phyloP scores from a whole-genome alignment of 2,329 filamentous ascomycete species.

The Didymella arachidicola region DNA sequence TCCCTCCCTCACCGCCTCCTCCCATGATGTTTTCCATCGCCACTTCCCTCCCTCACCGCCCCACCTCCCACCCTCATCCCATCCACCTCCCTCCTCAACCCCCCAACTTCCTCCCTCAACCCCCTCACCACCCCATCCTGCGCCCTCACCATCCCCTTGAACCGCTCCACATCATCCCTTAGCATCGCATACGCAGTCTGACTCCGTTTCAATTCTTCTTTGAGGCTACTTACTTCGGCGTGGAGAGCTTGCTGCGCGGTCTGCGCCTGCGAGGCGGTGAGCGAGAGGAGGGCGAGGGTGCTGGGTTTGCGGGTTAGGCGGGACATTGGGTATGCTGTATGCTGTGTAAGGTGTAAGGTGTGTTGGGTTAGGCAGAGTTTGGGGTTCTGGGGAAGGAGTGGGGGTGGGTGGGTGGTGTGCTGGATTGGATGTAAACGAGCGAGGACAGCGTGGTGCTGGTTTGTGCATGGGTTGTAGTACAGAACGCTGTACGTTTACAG shows the following conservation, averaged over 20 bases:
- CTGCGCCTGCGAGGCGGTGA: not conserved
- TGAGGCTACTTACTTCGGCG: not conserved
- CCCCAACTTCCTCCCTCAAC: not conserved
- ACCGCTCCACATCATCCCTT: constrained; percentile 5
- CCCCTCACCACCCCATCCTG: not conserved
- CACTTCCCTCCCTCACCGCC: not conserved
- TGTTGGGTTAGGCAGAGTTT: too few species aligned
- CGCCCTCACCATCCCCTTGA: not conserved
- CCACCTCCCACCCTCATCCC: too few species aligned
- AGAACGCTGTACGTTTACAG: too few species aligned
- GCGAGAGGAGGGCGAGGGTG: constrained; percentile 3
- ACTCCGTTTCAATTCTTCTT: constrained; percentile 2
- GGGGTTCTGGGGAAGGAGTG: too few species aligned
- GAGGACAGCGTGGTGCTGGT: too few species aligned
- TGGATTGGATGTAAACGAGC: too few species aligned
- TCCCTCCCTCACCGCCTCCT: not conserved
- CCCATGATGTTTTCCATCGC: not conserved
- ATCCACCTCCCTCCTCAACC: not conserved
- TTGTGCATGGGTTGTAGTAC: too few species aligned
- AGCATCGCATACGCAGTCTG: constrained; percentile 8
- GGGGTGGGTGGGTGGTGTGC: too few species aligned
- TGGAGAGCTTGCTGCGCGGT: constrained; percentile 4
- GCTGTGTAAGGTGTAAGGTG: not conserved
- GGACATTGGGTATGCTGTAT: not conserved
- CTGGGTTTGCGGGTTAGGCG: constrained; percentile 4